A percentile compares a stretch with the other conserved stretches of the same genome.
These are phyloP conservation scores for Cercospora citrullina DNA, from an alignment of 2,329 filamentous ascomycete species.

Conservation along the genomic window DNA sequence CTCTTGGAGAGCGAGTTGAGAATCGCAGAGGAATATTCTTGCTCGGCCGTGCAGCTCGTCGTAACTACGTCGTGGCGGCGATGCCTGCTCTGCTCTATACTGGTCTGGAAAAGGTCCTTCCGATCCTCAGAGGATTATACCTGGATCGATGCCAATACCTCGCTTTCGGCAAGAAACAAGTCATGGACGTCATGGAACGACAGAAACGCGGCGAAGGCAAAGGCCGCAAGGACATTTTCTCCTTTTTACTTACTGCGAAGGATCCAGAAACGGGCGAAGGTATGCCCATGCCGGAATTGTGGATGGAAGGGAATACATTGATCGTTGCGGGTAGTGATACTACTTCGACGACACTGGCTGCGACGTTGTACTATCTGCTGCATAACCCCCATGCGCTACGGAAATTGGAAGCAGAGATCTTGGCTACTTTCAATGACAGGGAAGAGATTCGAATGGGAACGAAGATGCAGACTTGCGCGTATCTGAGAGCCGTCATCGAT, in stretches of 20 bases:
- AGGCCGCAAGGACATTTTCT: constrained; percentile 33
- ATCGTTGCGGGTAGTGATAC: constrained; percentile 52
- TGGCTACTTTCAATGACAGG: constrained; percentile 39
- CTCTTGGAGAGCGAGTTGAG: constrained; percentile 28
- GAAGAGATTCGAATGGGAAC: constrained; percentile 36
- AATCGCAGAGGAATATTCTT: constrained; percentile 45
- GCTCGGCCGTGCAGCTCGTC: constrained; percentile 47
- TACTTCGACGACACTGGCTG: constrained; percentile 42
- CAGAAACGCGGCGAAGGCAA: constrained; percentile 26
- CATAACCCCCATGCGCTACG: constrained; percentile 41
- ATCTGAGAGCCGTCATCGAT: constrained; percentile 51
- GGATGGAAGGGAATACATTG: constrained; percentile 51
- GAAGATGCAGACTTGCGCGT: constrained; percentile 41
- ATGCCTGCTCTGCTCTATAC: constrained; percentile 33
- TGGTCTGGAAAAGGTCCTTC: constrained; percentile 29
- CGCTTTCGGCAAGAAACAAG: constrained; percentile 34
- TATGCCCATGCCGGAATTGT: constrained; percentile 46
- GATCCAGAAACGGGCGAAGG: constrained; percentile 44
- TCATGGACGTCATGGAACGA: constrained; percentile 31
- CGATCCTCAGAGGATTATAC: constrained; percentile 29
- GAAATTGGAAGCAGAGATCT: constrained; percentile 39
- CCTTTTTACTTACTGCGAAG: constrained; percentile 29
- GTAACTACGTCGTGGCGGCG: constrained; percentile 45
- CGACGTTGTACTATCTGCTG: constrained; percentile 48
- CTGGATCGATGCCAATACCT: constrained; percentile 32